Evolutionary conservation across 306 rosid genomes (phyloP), one percentile per base, ranked within the genome.

Genomic region (Vicia faba): DNA sequence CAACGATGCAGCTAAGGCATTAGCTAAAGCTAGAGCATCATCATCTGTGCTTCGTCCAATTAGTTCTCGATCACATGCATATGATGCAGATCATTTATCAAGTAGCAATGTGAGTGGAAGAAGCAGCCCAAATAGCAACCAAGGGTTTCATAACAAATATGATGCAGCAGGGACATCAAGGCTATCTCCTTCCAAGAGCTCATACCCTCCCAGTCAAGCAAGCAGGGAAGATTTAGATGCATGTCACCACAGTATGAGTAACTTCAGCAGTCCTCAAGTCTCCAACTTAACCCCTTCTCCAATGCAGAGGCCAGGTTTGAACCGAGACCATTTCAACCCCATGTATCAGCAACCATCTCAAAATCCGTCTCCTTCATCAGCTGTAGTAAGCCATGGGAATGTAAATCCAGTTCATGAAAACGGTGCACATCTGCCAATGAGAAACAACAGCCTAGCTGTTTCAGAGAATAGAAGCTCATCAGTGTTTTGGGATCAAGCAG

Each of bases 1-100:
- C 53, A 83, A 69, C 36, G 93, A 89, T 65, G 96, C 91, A 40
- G 77, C 81, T 12, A 89, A 87, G 79, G 91, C 91, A 16, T 88
- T 71, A 33, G 91, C 86, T 48, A 89, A 89, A 80, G 96, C 89
- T 54, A 83, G 96, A 72, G 96, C 93, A 39, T 89, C 96, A n/a
- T 89, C 96, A 68, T 89, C 95, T 18, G 96, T 89, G 78, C 89
- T 89, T 78, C 88, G 87, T 11, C 93, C 89, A 16, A 44, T 89
- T 41, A 62, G 82, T 78, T 81, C 92, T 61, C 83, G 83, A 56
- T 74, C 76, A 68, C 81, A 84, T 64, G 81, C 80, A 31, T 83
- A 74, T 33, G 87, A 89, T 25, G 83, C 33, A 19, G 91, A 89
- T 77, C 69, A 79, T 68, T 46, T 86, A 79, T 89, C 92, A 9